phyloP scores from a whole-genome alignment of 1,284 basidiomycete genomes.

The Ganoderma multipileum region DNA sequence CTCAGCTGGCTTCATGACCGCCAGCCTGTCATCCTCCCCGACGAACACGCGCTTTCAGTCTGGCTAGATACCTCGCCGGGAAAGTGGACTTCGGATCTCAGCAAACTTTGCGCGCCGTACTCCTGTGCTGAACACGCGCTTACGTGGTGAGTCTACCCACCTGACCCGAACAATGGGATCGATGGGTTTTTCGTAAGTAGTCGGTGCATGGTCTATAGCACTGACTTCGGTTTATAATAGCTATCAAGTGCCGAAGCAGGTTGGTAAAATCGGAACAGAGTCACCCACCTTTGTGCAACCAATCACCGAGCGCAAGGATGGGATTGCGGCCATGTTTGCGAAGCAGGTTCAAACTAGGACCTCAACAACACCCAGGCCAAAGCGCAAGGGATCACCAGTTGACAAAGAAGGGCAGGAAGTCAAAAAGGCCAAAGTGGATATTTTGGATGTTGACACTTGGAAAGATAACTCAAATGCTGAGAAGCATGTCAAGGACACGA shows the following conservation, averaged over 20 bases:
- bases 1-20: slow-evolving; percentile 89
- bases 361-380: background rate
- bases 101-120: slow-evolving; percentile 73
- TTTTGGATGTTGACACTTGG: slow-evolving; percentile 23
- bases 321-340: slow-evolving; percentile 88
- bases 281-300: slow-evolving; percentile 86
- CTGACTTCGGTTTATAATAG: slow-evolving; percentile 44
- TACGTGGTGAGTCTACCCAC: slow-evolving; percentile 62
- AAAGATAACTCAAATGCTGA: slow-evolving; percentile 37
- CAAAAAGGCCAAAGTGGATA: slow-evolving; percentile 23
- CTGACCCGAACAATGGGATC: too few relatives aligned
- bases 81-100: slow-evolving; percentile 67
- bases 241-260: slow-evolving; percentile 89
- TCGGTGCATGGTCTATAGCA: background rate
- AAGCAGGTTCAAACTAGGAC: slow-evolving; percentile 51
- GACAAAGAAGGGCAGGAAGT: background rate
- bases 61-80: slow-evolving; percentile 85
- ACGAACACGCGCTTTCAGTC: slow-evolving; percentile 60
- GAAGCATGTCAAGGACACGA: background rate
- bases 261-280: slow-evolving; percentile 90
- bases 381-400: slow-evolving; percentile 29
- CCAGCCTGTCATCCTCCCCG: slow-evolving; percentile 87
- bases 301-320: slow-evolving; percentile 81
- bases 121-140: slow-evolving; percentile 59
- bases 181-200: background rate